Base-by-base conservation (phyloP, 2,329 filamentous ascomycete species). In the Trichoderma atrobrunneum region DNA sequence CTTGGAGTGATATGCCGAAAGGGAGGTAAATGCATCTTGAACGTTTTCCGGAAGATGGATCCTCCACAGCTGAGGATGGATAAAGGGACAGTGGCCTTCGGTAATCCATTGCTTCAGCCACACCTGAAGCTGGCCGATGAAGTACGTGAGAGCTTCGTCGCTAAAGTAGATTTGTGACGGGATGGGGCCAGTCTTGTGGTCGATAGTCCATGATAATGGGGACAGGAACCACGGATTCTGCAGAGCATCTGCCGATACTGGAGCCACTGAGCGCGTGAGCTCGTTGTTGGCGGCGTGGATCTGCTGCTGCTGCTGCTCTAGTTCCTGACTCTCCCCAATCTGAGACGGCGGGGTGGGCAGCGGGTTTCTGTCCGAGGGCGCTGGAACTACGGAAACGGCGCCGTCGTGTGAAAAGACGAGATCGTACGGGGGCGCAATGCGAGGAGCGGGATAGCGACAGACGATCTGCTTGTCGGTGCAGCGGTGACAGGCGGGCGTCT, bases 61-160 rank as follows among this genome's bases (percentile, higher is more conserved):
- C 21, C 28, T 70, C 67, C 67, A 70, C 1, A 70, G 57, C 67
- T 70, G 67, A n/a, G 39, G 6, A 36, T 70, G 67, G 30, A 70
- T 70, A 70, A 70, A 62, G 14, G 67, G 56, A 14, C 67, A 70
- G 1, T 62, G 67, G 30, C 67, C 67, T 21, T 70, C 30, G 21
- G 16, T 62, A 6, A 43, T 54, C 57, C 39, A 70, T 16, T 70
- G 67, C 57, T 51, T 62, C 67, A 70, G 21, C 67, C 67, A 70
- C 14, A 10, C 12, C 3, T 62, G 67, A 30, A 70, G 67, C 39
- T 54, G 39, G 57, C 18, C 14, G 21, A 70, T 70, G 3, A 70
- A 70, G 21, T 51, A 70, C 14, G 67, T 70, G 28, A 70, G 67
- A n/a, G 67, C 57, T 30, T 70, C 67, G 12, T 70, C 67, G n/a